Evolutionary conservation across 495 filamentous ascomycete species (phyloP).

Genomic region (Bacidia gigantensis): DNA sequence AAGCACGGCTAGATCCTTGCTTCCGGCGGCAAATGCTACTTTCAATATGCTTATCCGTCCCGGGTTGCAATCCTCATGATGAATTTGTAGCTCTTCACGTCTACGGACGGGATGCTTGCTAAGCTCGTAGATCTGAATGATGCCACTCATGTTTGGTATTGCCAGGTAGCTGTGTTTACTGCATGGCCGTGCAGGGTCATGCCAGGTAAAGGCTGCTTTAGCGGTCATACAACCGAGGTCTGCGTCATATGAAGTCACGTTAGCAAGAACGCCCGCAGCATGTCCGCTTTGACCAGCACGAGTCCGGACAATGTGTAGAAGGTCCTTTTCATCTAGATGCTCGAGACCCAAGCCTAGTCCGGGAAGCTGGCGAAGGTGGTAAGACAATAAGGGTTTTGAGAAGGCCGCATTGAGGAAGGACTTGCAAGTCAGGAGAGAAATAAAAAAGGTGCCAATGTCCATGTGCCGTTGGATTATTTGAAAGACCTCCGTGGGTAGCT

Average conservation of each 20-base stretch:
- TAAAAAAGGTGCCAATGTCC: slow-evolving; percentile 13
- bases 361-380: slow-evolving; percentile 10
- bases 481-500: slow-evolving; percentile 13
- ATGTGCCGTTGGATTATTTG: slow-evolving; percentile 15
- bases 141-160: slow-evolving; percentile 2
- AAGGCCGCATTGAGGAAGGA: slow-evolving; percentile 6
- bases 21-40: slow-evolving; percentile 16
- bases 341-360: slow-evolving; percentile 14
- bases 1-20: slow-evolving; percentile 14
- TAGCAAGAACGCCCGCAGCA: slow-evolving; percentile 15
- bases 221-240: neutral
- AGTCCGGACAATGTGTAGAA: slow-evolving; percentile 6
- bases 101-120: slow-evolving; percentile 11
- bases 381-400: slow-evolving; percentile 6
- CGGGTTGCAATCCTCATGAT: neutral
- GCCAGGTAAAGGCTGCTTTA: slow-evolving; percentile 6
- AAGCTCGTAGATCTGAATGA: slow-evolving; percentile 13
- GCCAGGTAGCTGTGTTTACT: slow-evolving; percentile 7
- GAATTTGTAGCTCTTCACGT: slow-evolving; percentile 10
- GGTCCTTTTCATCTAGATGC: slow-evolving; percentile 7
- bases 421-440: slow-evolving; percentile 16
- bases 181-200: neutral
- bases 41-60: slow-evolving; percentile 11
- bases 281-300: slow-evolving; percentile 11
- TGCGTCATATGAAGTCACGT: slow-evolving; percentile 7